Evolutionary conservation across 257 asterid genomes (phyloP).

Genomic region (Catharanthus roseus): DNA sequence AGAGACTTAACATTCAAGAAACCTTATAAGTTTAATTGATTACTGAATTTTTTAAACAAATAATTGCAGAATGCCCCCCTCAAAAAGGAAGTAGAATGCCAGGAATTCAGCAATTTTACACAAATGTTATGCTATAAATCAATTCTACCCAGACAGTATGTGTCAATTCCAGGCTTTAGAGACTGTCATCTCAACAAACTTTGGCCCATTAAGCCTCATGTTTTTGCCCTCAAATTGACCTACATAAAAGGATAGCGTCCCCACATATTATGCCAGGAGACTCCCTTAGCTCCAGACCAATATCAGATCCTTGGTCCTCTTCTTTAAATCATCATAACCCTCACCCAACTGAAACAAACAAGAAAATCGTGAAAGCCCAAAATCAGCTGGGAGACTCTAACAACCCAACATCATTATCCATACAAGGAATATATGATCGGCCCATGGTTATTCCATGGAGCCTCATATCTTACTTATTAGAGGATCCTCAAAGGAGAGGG

Average conservation of each 20-base stretch:
- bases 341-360: neutral
- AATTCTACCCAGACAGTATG: neutral
- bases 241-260: neutral
- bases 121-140: neutral
- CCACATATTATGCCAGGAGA: neutral
- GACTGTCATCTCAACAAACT: neutral
- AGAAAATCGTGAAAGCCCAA: neutral
- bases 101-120: neutral
- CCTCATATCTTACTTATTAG: neutral
- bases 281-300: neutral
- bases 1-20: constrained; percentile 10
- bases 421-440: no score
- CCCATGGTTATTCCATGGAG: neutral
- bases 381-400: neutral
- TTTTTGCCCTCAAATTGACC: neutral
- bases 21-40: neutral
- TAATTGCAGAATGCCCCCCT: neutral
- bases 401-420: no score
- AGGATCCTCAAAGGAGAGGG: neutral
- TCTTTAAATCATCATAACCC: neutral
- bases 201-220: neutral
- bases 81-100: no score
- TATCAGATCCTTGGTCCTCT: neutral
- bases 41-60: neutral
- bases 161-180: neutral